phyloP scores from a whole-genome alignment of 805 yeast genomes.

The Candida nemodendra region DNA sequence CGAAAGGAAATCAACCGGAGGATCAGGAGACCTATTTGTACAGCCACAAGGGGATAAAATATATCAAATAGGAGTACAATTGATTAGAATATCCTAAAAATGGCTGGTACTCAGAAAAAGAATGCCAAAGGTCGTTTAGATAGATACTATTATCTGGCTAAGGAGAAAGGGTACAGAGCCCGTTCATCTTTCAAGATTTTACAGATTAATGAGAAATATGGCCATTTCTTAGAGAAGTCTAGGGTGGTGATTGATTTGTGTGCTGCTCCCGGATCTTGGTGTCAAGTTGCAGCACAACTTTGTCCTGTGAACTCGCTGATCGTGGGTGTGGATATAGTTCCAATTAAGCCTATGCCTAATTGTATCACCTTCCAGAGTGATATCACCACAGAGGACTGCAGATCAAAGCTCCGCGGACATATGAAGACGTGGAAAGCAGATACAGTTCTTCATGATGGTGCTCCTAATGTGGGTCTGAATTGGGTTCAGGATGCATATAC shows the following conservation, averaged over 20 bases:
- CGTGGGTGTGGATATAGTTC: conserved; percentile 98
- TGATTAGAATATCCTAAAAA: too few relatives aligned
- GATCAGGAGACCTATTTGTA: too few relatives aligned
- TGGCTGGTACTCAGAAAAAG: conserved; percentile 85
- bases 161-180: conserved; percentile 97
- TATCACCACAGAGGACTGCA: conserved; percentile 97
- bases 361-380: conserved; percentile 93
- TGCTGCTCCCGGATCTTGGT: conserved; percentile 99
- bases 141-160: conserved; percentile 92
- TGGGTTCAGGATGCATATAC: conserved; percentile 99
- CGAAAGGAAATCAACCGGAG: too few relatives aligned
- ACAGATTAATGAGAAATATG: conserved; percentile 94
- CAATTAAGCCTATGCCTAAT: conserved; percentile 94
- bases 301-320: conserved; percentile 93
- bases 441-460: conserved; percentile 98
- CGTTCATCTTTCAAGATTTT: conserved; percentile 96
- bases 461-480: conserved; percentile 99
- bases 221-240: conserved; percentile 90
- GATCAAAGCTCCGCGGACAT: conserved; percentile 90
- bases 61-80: too few relatives aligned
- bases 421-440: conserved; percentile 99
- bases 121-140: conserved; percentile 98
- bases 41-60: too few relatives aligned
- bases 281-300: conserved; percentile 93
- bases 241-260: conserved; percentile 96